Percentiles rank a stretch among this genome's conserved stretches.
These are phyloP conservation scores for Russula virescens DNA, from an alignment of 768 basidiomycete genomes.

Conservation along the genomic window DNA sequence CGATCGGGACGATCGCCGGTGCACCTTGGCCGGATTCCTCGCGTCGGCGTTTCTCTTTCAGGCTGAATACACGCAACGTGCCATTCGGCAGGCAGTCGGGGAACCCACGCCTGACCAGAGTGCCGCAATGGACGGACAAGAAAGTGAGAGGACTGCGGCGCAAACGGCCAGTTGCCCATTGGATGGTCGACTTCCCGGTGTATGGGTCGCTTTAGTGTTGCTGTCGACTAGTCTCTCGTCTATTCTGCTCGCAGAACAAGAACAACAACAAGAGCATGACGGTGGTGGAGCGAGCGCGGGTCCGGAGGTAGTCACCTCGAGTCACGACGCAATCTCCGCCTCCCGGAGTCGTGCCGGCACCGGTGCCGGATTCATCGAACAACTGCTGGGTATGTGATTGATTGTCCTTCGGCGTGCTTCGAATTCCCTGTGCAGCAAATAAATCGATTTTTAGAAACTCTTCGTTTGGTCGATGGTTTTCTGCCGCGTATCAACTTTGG, in stretches of 20 bases:
- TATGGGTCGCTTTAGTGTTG: conserved; percentile 22
- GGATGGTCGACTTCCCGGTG: conserved; percentile 19
- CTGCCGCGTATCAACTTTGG: conserved; percentile 82
- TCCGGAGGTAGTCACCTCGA: conserved; percentile 10
- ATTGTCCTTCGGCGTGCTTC: background rate
- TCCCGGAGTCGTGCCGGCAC: conserved; percentile 10
- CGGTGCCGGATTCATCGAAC: conserved; percentile 24
- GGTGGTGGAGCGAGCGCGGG: background rate
- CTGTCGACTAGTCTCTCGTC: conserved; percentile 19
- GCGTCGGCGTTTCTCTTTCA: conserved; percentile 7
- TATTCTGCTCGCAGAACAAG: conserved; percentile 17
- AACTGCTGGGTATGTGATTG: conserved; percentile 28
- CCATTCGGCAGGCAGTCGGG: conserved; percentile 17
- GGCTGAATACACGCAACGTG: conserved; percentile 1
- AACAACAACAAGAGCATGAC: background rate
- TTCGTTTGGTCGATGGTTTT: conserved; percentile 72
- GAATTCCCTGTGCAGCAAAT: no score
- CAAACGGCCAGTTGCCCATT: background rate
- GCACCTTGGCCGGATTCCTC: conserved; percentile 10
- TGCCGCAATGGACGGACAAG: background rate
- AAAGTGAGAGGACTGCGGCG: background rate
- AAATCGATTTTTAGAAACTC: conserved; percentile 46
- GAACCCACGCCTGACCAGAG: background rate
- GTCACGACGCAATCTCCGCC: conserved; percentile 11
- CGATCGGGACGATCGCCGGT: background rate